Evolutionary conservation across 352 stramenopile genomes (phyloP).

Genomic region (Phytophthora litchii): DNA sequence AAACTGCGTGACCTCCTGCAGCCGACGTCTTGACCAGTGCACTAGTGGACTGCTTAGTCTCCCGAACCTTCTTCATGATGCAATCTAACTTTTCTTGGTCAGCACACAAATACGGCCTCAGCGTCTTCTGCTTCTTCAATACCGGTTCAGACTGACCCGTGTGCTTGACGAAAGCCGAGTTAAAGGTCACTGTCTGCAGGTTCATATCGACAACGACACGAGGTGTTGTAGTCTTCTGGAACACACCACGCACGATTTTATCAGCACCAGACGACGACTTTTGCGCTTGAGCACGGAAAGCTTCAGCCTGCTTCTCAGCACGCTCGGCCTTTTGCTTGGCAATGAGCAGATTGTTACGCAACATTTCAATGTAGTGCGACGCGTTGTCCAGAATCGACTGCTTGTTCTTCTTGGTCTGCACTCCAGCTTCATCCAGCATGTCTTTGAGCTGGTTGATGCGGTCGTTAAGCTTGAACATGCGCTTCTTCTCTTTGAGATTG

Average conservation of each 20-base stretch:
- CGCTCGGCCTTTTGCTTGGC: constrained; percentile 65
- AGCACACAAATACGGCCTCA: constrained; percentile 55
- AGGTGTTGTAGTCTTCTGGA: constrained; percentile 68
- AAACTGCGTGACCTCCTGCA: constrained; percentile 29
- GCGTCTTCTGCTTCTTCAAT: constrained; percentile 66
- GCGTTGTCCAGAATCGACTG: constrained; percentile 79
- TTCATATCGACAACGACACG: constrained; percentile 63
- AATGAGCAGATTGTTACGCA: constrained; percentile 63
- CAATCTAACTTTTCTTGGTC: constrained; percentile 50
- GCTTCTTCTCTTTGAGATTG: constrained; percentile 89
- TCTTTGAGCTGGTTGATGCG: constrained; percentile 82
- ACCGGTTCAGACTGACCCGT: constrained; percentile 49
- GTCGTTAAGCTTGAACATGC: constrained; percentile 91
- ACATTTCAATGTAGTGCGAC: constrained; percentile 71
- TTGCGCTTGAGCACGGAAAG: constrained; percentile 46
- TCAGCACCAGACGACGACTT: constrained; percentile 36
- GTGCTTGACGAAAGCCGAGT: constrained; percentile 62
- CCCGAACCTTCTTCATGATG: constrained; percentile 51
- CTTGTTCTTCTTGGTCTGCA: constrained; percentile 86
- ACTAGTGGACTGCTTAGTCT: constrained; percentile 52
- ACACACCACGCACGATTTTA: constrained; percentile 48
- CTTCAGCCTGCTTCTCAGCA: constrained; percentile 57
- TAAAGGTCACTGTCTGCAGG: constrained; percentile 62
- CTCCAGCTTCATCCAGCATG: constrained; percentile 62
- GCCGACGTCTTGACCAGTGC: constrained; percentile 38